A percentile compares a stretch with the other conserved stretches of the same genome.
phyloP scores from a whole-genome alignment of 179 eudicot species.

The Camellia oleifera region DNA sequence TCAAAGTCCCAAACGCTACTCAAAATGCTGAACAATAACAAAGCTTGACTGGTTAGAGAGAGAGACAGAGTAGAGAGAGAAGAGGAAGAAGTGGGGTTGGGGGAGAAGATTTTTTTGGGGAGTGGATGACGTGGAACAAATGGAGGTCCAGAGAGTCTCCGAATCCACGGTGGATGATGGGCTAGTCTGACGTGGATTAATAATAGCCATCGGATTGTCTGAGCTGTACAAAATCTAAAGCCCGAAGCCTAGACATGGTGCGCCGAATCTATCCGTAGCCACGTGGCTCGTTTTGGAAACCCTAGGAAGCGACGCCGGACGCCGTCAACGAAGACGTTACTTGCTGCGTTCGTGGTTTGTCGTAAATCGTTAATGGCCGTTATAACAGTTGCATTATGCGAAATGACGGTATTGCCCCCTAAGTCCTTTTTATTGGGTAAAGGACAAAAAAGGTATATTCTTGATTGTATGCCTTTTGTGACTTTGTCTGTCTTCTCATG shows the following conservation, averaged over 20 bases:
- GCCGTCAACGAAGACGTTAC: not conserved
- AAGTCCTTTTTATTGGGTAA: no score
- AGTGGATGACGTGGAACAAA: conserved; percentile 8
- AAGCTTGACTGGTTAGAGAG: conserved; percentile 6
- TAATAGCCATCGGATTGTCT: conserved; percentile 12
- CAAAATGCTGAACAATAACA: not conserved
- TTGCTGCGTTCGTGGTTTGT: not conserved
- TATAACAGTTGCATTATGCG: not conserved
- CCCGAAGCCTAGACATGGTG: not conserved
- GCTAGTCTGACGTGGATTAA: not conserved
- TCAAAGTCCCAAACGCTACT: not conserved
- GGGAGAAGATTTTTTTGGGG: conserved; percentile 13
- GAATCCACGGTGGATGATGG: not conserved
- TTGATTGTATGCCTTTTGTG: no score
- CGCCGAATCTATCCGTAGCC: not conserved
- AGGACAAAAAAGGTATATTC: no score
- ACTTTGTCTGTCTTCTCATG: no score
- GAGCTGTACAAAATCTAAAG: conserved; percentile 15
- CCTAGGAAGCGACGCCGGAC: not conserved
- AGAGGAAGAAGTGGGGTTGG: not conserved
- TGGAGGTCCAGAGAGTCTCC: conserved; percentile 5
- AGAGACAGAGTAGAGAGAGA: conserved; percentile 6
- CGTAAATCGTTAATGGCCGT: not conserved
- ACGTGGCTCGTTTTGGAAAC: not conserved
- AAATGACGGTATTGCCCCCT: no score